A percentile compares a stretch with the other conserved stretches of the same genome.
These are phyloP conservation scores for Vitis hybrid DNA, from an alignment of 177 flowering plant species.

Conservation along the genomic window DNA sequence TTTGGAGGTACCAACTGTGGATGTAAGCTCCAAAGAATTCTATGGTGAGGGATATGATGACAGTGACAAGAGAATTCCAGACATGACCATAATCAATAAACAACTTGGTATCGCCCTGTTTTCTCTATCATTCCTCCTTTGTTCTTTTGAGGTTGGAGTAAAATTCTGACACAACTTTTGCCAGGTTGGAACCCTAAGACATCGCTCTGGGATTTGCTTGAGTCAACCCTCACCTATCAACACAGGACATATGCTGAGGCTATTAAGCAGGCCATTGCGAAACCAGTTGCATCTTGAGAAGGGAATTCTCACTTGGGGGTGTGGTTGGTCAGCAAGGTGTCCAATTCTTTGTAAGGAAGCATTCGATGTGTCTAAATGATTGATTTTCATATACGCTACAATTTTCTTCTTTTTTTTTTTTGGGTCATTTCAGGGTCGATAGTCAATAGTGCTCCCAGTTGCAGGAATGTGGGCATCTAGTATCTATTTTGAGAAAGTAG, in stretches of 20 bases:
- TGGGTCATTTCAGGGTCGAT: constrained; percentile 2
- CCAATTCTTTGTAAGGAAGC: constrained; percentile 11
- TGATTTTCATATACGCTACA: constrained; percentile 11
- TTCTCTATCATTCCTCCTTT: not conserved
- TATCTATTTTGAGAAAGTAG: constrained; percentile 5
- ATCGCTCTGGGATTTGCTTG: constrained; percentile 93
- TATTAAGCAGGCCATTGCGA: constrained; percentile 64
- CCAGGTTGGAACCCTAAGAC: constrained; percentile 98
- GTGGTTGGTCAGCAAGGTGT: constrained; percentile 6
- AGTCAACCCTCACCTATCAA: constrained; percentile 92
- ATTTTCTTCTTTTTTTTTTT: constrained; percentile 1
- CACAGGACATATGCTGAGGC: constrained; percentile 96
- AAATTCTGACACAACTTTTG: not conserved
- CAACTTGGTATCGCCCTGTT: constrained; percentile 66
- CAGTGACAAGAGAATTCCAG: constrained; percentile 94
- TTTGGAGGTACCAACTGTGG: constrained; percentile 68
- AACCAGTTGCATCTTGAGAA: constrained; percentile 55
- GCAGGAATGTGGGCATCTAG: constrained; percentile 4
- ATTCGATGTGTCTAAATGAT: constrained; percentile 11
- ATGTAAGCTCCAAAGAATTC: constrained; percentile 91
- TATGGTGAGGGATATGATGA: constrained; percentile 98
- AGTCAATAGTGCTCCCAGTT: constrained; percentile 11
- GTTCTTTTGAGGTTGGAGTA: not conserved
- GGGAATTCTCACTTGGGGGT: constrained; percentile 8
- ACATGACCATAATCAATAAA: constrained; percentile 92